phyloP scores from a whole-genome alignment of 208 protist species.

The Trypanosoma brucei region DNA sequence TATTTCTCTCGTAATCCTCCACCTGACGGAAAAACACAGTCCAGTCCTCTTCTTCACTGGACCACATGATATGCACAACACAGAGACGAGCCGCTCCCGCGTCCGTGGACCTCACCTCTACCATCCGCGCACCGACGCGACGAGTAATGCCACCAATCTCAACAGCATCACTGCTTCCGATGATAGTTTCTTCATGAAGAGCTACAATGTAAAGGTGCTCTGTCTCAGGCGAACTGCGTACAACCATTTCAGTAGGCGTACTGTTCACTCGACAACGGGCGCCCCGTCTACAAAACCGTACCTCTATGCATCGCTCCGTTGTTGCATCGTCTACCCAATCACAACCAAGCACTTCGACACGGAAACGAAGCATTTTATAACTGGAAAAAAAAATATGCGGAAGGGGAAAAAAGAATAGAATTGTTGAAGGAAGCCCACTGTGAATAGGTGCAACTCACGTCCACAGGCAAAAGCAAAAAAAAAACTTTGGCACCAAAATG shows the following conservation, averaged over 20 bases:
- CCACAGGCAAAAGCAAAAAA: background rate
- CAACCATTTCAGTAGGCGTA: slow-evolving; percentile 12
- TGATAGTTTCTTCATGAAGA: slow-evolving; percentile 2
- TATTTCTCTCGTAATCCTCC: too few species aligned
- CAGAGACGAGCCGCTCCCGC: slow-evolving; percentile 1
- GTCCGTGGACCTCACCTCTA: slow-evolving; percentile 12
- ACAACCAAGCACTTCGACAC: slow-evolving; percentile 18
- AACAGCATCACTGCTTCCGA: slow-evolving; percentile 21
- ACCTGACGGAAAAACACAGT: too few species aligned
- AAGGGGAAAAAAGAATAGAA: too few species aligned
- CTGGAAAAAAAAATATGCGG: too few species aligned
- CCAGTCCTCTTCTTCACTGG: too few species aligned
- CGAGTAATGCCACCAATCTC: slow-evolving; percentile 23
- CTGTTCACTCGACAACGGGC: slow-evolving; percentile 11
- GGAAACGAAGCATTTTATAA: slow-evolving; percentile 27
- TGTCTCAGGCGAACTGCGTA: slow-evolving; percentile 24
- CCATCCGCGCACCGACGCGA: slow-evolving; percentile 22
- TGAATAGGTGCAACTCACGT: too few species aligned
- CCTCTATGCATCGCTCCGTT: slow-evolving; percentile 4
- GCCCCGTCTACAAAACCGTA: slow-evolving; percentile 16
- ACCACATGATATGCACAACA: slow-evolving; percentile 36
- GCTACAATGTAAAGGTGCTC: slow-evolving; percentile 21
- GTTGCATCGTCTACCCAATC: slow-evolving; percentile 1
- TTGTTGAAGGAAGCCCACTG: too few species aligned
- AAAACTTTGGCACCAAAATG: background rate